Evolutionary conservation across 179 eudicot genomes (phyloP).

Genomic region (Spergularia azorica): DNA sequence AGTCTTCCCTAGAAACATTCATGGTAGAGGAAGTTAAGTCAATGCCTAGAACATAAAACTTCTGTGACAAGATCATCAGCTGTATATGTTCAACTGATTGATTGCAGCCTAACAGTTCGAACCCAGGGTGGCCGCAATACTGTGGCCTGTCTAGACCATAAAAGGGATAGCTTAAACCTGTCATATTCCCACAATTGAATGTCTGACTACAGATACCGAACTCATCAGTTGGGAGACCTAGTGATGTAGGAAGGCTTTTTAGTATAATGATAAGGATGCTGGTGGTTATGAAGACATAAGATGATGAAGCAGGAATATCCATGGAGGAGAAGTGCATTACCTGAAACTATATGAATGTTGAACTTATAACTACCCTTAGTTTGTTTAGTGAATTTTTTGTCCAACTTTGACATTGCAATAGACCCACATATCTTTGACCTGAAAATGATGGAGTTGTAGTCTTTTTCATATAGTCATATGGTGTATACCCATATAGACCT

Average conservation of each 20-base stretch:
- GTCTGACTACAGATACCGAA: conserved; percentile 23
- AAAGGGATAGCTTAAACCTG: conserved; percentile 46
- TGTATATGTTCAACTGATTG: conserved; percentile 9
- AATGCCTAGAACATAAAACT: conserved; percentile 10
- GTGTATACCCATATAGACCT: too few relatives aligned
- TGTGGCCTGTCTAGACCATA: conserved; percentile 30
- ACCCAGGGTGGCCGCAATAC: conserved; percentile 53
- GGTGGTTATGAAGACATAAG: conserved; percentile 5
- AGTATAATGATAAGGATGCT: conserved; percentile 12
- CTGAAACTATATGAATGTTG: not conserved
- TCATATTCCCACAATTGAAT: conserved; percentile 34
- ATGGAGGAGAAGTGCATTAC: not conserved
- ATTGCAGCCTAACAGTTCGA: conserved; percentile 30
- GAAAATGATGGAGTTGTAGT: too few relatives aligned
- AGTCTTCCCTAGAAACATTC: conserved; percentile 23
- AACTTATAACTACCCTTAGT: not conserved
- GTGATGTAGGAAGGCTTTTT: conserved; percentile 20
- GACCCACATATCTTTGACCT: not conserved
- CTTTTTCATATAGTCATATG: not conserved
- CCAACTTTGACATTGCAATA: not conserved
- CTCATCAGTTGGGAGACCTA: conserved; percentile 19
- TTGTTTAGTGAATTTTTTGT: not conserved
- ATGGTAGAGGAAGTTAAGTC: conserved; percentile 20
- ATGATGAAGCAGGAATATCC: conserved; percentile 6
- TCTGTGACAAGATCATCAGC: conserved; percentile 21